phyloP scores from a whole-genome alignment of 139 green algal species.

The Coelastrella sp. region DNA sequence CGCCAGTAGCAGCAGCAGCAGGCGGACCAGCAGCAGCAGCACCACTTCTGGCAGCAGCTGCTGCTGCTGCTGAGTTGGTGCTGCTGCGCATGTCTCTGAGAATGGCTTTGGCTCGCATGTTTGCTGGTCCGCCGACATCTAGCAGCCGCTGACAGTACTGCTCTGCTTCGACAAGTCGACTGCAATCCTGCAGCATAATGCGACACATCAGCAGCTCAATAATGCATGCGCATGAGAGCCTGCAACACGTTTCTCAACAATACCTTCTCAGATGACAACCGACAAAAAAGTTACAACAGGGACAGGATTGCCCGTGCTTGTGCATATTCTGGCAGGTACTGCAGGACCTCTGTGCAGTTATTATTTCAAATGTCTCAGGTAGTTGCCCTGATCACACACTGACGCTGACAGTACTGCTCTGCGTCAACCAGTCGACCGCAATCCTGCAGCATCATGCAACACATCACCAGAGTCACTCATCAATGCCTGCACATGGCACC shows the following conservation, averaged over 20 bases:
- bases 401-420: too few species aligned
- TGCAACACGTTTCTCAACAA: too few species aligned
- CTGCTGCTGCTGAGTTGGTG: background rate
- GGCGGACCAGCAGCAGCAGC: background rate
- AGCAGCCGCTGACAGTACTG: conserved; percentile 81
- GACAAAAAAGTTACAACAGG: too few species aligned
- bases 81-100: conserved; percentile 82
- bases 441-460: background rate
- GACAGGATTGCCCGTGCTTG: too few species aligned
- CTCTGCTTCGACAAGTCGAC: conserved; percentile 73
- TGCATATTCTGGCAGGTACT: too few species aligned
- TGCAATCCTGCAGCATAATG: conserved; percentile 61
- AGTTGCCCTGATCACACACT: too few species aligned
- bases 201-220: background rate
- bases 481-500: too few species aligned
- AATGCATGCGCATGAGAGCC: background rate
- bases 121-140: conserved; percentile 84
- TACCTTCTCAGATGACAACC: too few species aligned
- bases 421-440: background rate
- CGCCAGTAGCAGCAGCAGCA: background rate
- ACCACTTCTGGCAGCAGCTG: background rate
- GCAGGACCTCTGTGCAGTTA: too few species aligned
- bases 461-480: background rate
- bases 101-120: conserved; percentile 89
- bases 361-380: too few species aligned